Conservation (phyloP, 2,329 filamentous ascomycete species). For the Clonostachys chloroleuca region DNA sequence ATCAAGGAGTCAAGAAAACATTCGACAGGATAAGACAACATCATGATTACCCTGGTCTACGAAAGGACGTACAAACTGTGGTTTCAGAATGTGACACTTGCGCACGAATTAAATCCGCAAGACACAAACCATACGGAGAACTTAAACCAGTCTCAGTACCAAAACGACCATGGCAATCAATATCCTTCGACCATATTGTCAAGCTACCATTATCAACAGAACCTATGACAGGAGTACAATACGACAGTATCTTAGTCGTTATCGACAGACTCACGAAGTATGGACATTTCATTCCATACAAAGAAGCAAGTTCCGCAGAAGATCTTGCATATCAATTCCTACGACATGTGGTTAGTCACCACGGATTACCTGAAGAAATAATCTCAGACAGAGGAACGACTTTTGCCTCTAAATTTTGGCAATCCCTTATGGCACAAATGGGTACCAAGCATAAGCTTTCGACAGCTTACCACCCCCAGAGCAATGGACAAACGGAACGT, state of each 20-base stretch:
- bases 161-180: too few species aligned
- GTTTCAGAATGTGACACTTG: too few species aligned
- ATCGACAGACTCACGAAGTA: not conserved
- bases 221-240: slow-evolving; percentile 4
- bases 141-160: too few species aligned
- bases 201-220: slow-evolving; percentile 4
- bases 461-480: not conserved
- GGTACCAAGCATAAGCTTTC: slow-evolving; percentile 1
- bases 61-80: too few species aligned
- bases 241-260: slow-evolving; percentile 1
- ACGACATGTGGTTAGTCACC: slow-evolving; percentile 1
- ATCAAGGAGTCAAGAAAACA: slow-evolving; percentile 2
- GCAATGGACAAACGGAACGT: not conserved
- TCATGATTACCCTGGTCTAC: not conserved
- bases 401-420: slow-evolving; percentile 2
- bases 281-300: too few species aligned
- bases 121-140: too few species aligned
- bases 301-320: too few species aligned
- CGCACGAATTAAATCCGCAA: too few species aligned
- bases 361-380: slow-evolving; percentile 1
- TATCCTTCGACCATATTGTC: not conserved
- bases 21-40: not conserved
- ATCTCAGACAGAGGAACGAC: slow-evolving; percentile 4
- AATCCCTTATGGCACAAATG: not conserved
- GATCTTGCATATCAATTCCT: slow-evolving; percentile 1